A percentile compares a stretch with the other conserved stretches of the same genome.
These are phyloP conservation scores for Mangifera indica DNA, from an alignment of 345 rosid genomes.

Conservation along the genomic window DNA sequence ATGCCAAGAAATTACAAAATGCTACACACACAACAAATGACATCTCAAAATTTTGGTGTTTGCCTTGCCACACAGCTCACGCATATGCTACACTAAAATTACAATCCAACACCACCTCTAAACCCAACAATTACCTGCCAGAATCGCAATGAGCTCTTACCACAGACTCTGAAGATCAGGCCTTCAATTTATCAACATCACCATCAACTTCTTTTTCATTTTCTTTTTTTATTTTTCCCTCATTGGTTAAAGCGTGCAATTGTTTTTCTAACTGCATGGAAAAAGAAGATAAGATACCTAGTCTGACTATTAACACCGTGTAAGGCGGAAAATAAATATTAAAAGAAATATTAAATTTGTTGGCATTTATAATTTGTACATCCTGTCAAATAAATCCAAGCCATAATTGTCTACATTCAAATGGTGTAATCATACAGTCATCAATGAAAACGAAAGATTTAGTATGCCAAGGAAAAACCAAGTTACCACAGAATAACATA, in stretches of 20 bases:
- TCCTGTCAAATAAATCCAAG: neutral
- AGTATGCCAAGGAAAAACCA: neutral
- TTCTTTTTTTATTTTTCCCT: slow-evolving; percentile 23
- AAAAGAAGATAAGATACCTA: neutral
- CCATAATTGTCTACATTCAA: neutral
- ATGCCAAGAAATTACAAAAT: slow-evolving; percentile 38
- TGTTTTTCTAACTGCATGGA: slow-evolving; percentile 68
- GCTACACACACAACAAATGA: slow-evolving; percentile 27
- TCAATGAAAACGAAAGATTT: neutral
- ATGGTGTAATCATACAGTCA: neutral
- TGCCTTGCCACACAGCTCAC: slow-evolving; percentile 25
- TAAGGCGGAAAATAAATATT: neutral
- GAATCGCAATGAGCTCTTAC: slow-evolving; percentile 8
- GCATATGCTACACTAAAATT: slow-evolving; percentile 38
- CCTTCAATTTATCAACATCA: slow-evolving; percentile 6
- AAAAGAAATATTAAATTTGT: neutral
- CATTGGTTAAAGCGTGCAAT: slow-evolving; percentile 42
- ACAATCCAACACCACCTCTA: slow-evolving; percentile 22
- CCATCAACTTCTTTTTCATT: slow-evolving; percentile 25
- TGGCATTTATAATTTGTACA: neutral
- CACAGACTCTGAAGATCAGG: slow-evolving; percentile 1
- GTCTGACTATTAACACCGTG: neutral
- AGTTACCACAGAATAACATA: neutral
- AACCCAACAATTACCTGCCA: slow-evolving; percentile 16
- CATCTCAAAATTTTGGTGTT: slow-evolving; percentile 49